Evolutionary conservation across 2,329 filamentous ascomycete genomes (phyloP).

Genomic region (Helotiales sp.): DNA sequence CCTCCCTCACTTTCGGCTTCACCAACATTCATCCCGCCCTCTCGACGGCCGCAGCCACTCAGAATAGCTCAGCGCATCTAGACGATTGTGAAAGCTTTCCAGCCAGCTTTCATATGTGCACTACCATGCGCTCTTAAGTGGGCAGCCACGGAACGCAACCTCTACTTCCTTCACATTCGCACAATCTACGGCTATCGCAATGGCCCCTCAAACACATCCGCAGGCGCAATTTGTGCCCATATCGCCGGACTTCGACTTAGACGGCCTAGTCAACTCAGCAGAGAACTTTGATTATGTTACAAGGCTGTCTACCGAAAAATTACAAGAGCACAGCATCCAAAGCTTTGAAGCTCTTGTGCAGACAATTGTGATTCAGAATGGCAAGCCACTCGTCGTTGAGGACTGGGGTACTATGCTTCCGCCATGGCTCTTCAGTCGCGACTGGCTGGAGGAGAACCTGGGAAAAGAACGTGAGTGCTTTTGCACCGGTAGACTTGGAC

Average conservation of each 20-base stretch:
- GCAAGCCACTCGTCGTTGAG: slow-evolving; percentile 87
- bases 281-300: slow-evolving; percentile 86
- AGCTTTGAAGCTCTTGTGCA: slow-evolving; percentile 86
- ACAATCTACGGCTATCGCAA: slow-evolving; percentile 37
- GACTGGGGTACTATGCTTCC: slow-evolving; percentile 80
- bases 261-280: slow-evolving; percentile 71
- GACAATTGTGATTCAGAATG: slow-evolving; percentile 79
- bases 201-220: slow-evolving; percentile 74
- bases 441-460: slow-evolving; percentile 78
- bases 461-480: slow-evolving; percentile 69
- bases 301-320: slow-evolving; percentile 75
- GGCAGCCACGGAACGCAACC: background rate
- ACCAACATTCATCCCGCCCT: background rate
- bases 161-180: background rate
- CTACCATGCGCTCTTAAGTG: background rate
- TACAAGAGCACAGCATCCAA: slow-evolving; percentile 73
- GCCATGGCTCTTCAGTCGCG: slow-evolving; percentile 72
- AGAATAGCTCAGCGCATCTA: no score
- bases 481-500: background rate
- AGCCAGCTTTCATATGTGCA: no score
- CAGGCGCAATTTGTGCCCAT: slow-evolving; percentile 92
- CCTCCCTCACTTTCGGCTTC: background rate
- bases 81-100: no score
- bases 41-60: background rate
- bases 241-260: slow-evolving; percentile 78